These are phyloP conservation scores for Ceratobasidium sp. DNA, from an alignment of 1,284 basidiomycete genomes.

Conservation along the genomic window DNA sequence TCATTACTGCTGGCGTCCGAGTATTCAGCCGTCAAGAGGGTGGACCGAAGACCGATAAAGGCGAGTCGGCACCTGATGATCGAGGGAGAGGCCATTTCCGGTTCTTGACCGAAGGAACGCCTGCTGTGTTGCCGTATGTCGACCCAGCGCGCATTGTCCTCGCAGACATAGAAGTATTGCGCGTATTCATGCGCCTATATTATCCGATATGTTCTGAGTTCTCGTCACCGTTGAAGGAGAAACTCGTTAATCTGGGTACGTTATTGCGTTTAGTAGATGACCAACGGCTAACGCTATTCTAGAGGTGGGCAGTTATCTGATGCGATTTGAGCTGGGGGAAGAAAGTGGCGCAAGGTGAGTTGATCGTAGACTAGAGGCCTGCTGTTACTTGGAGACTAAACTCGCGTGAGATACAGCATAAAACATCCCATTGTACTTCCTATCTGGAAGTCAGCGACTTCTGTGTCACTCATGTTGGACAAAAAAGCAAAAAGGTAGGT, in stretches of 20 bases:
- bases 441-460: constrained; percentile 90
- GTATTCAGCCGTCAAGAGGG: constrained; percentile 65
- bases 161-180: constrained; percentile 70
- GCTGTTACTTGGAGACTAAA: neutral
- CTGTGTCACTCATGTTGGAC: constrained; percentile 89
- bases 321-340: constrained; percentile 69
- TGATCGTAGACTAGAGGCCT: neutral
- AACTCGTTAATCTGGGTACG: constrained; percentile 47
- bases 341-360: constrained; percentile 66
- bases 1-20: constrained; percentile 93
- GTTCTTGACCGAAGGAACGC: constrained; percentile 86
- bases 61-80: constrained; percentile 48
- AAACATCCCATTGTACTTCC: constrained; percentile 82
- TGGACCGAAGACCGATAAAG: constrained; percentile 49
- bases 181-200: constrained; percentile 74
- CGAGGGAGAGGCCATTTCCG: constrained; percentile 59
- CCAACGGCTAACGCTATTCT: constrained; percentile 37
- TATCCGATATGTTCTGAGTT: constrained; percentile 77
- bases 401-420: constrained; percentile 60
- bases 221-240: constrained; percentile 64
- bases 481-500: constrained; percentile 90
- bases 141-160: constrained; percentile 70
- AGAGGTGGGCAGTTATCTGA: constrained; percentile 79
- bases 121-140: constrained; percentile 83
- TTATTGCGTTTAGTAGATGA: constrained; percentile 23